Evolutionary conservation across 1,139 yeast genomes (phyloP), one percentile per base, ranked within the genome.

Genomic region (Yamadazyma trypodendri): DNA sequence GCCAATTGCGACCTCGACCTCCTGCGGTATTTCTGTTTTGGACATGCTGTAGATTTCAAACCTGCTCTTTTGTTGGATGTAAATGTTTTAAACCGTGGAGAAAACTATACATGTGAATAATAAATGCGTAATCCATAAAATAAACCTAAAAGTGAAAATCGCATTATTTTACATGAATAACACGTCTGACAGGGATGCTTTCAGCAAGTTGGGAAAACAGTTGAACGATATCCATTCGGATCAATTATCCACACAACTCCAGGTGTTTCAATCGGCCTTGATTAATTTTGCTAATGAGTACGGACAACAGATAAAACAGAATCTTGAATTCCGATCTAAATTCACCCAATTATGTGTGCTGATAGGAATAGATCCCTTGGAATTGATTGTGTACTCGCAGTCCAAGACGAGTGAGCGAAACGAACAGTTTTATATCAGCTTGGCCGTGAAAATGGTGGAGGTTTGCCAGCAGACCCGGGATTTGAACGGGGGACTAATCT

Each of bases 321-420:
- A 84, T 52, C 72, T 81, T 2, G 80, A 80, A 42, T 81, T 86
- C 54, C 63, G 92, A 31, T 65, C 73, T 20, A 81, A 84, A 54
- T 87, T 88, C 60, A 78, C 86, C 32, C 76, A 77, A 43, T 81
- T 88, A 72, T 85, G 95, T 50, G 68, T 73, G 16, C 79, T 84
- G 52, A 81, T 86, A 14, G 96, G 95, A 1, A 79, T 87, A n/a
- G 95, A 88, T 54, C 92, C 95, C 1, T 58, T 87, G 29, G 82
- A 81, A 27, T 61, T 77, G 25, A 27, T 64, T 72, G 35, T 50
- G 42, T 42, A 48, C 52, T 18, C 50, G 34, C 15, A 39, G 34
- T 23, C 64, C 54, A 44, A 58, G 52, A 13, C 37, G 31, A 18
- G 37, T 6, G 44, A 43, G 16, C 33, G 44, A 6, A 68, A 65